Evolutionary conservation across 768 basidiomycete species (phyloP).

Genomic region (Pleurotus platypus): DNA sequence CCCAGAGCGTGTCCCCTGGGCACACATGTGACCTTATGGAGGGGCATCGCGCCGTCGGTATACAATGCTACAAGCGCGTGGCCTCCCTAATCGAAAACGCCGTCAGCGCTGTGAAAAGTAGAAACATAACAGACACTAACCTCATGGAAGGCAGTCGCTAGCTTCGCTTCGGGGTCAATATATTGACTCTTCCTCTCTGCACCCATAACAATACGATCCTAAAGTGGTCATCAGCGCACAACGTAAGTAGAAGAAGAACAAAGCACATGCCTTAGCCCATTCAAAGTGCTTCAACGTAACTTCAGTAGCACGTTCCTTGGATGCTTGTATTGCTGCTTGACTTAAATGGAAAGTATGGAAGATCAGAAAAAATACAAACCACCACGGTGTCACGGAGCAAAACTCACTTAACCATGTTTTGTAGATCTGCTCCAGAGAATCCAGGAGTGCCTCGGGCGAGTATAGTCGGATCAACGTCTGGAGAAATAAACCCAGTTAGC

Average conservation of each 20-base stretch:
- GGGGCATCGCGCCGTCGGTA: slow-evolving; percentile 92
- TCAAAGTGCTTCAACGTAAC: slow-evolving; percentile 86
- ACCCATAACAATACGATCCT: slow-evolving; percentile 97
- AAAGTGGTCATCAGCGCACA: slow-evolving; percentile 2
- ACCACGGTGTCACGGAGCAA: neutral
- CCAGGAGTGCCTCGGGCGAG: slow-evolving; percentile 94
- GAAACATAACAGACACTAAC: slow-evolving; percentile 33
- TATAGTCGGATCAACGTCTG: slow-evolving; percentile 81
- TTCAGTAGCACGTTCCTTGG: slow-evolving; percentile 71
- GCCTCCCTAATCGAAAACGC: slow-evolving; percentile 55
- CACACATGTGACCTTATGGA: slow-evolving; percentile 97
- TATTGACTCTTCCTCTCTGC: slow-evolving; percentile 89
- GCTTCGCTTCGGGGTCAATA: slow-evolving; percentile 82
- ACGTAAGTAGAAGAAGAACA: neutral
- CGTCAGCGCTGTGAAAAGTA: slow-evolving; percentile 6
- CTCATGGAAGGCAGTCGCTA: slow-evolving; percentile 96
- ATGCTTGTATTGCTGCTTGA: slow-evolving; percentile 93
- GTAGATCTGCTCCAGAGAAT: slow-evolving; percentile 94
- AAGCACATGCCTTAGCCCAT: slow-evolving; percentile 81
- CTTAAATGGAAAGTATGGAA: slow-evolving; percentile 24
- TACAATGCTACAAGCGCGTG: slow-evolving; percentile 94
- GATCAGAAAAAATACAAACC: neutral
- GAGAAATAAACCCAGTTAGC: slow-evolving; percentile 7
- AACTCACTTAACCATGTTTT: slow-evolving; percentile 93
- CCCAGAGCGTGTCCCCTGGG: slow-evolving; percentile 94